Conservation (phyloP, 2,329 filamentous ascomycete species). For the Anisogramma anomala region DNA sequence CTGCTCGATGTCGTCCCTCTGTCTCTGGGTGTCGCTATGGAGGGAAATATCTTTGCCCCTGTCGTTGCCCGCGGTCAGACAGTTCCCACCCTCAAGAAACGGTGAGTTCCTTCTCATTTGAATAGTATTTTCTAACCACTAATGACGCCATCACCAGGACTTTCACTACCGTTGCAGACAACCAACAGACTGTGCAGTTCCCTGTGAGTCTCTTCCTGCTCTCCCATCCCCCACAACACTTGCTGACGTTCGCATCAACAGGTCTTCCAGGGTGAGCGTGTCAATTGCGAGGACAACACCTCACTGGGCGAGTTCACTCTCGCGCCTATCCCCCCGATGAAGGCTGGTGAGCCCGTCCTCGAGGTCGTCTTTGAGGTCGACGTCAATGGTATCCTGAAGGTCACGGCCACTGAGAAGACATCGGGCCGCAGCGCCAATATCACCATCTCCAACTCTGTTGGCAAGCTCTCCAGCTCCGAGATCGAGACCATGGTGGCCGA, state of each 20-base stretch:
- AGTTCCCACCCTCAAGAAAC: slow-evolving; percentile 72
- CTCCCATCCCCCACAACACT: neutral
- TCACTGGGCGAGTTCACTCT: slow-evolving; percentile 95
- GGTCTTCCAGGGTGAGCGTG: slow-evolving; percentile 60
- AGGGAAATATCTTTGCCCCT: slow-evolving; percentile 96
- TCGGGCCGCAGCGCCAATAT: slow-evolving; percentile 98
- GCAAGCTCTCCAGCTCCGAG: slow-evolving; percentile 87
- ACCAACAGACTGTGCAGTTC: slow-evolving; percentile 78
- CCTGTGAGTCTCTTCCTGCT: slow-evolving; percentile 59
- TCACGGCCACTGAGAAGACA: slow-evolving; percentile 97
- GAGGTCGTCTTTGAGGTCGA: slow-evolving; percentile 99
- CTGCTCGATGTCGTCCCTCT: slow-evolving; percentile 94
- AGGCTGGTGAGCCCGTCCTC: slow-evolving; percentile 88
- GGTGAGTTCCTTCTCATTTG: too few relatives aligned
- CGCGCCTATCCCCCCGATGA: slow-evolving; percentile 76
- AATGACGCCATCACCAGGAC: too few relatives aligned
- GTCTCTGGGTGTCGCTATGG: slow-evolving; percentile 97
- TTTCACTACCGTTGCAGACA: slow-evolving; percentile 75
- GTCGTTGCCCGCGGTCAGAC: slow-evolving; percentile 74
- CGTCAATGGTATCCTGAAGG: slow-evolving; percentile 99
- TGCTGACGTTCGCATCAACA: neutral
- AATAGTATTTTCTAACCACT: too few relatives aligned
- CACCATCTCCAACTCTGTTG: slow-evolving; percentile 98
- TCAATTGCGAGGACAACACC: slow-evolving; percentile 98
- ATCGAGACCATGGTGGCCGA: slow-evolving; percentile 98